Conservation (phyloP, 257 asterid genomes). For the Solanum sparsipilum region DNA sequence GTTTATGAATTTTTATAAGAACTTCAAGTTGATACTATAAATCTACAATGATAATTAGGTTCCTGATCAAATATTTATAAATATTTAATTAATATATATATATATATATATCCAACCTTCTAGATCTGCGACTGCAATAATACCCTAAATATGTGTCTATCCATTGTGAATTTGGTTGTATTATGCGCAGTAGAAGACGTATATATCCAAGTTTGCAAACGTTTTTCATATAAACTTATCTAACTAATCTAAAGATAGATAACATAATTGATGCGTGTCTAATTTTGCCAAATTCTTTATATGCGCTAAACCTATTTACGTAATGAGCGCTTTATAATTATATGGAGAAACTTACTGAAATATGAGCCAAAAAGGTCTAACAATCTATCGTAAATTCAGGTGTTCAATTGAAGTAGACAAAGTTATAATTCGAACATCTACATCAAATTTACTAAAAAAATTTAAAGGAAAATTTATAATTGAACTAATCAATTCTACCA, state of each 20-base stretch:
- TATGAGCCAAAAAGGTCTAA: neutral
- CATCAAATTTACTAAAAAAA: neutral
- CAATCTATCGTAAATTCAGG: too few relatives aligned
- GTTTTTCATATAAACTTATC: neutral
- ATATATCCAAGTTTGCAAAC: neutral
- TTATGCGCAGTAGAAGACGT: neutral
- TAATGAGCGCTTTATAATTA: too few relatives aligned
- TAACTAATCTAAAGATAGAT: neutral
- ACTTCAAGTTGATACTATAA: too few relatives aligned
- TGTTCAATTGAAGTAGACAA: too few relatives aligned
- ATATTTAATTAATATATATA: too few relatives aligned
- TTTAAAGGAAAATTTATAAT: too few relatives aligned
- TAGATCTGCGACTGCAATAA: neutral
- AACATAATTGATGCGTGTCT: neutral
- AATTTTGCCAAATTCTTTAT: neutral
- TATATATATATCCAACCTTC: neutral
- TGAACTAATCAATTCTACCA: too few relatives aligned
- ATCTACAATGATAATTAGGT: neutral
- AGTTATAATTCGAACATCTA: too few relatives aligned
- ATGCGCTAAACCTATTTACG: neutral
- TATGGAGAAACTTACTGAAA: too few relatives aligned
- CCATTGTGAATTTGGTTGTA: neutral
- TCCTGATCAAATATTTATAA: too few relatives aligned
- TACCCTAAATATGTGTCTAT: neutral
- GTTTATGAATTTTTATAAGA: too few relatives aligned